Evolutionary conservation across 768 basidiomycete genomes (phyloP).

Genomic region (Hebeloma cylindrosporum): DNA sequence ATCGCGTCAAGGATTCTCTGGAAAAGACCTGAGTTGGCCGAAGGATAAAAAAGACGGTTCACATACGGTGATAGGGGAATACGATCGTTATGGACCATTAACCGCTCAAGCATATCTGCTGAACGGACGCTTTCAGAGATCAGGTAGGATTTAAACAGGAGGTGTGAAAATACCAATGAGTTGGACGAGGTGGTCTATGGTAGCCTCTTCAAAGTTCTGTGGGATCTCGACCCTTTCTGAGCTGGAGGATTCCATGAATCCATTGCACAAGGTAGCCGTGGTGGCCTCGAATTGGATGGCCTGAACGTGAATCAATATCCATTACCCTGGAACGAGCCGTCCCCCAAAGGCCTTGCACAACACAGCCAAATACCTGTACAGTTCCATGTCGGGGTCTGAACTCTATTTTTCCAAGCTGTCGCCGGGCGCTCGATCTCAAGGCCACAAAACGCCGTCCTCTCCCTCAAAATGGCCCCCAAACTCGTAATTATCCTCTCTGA

Average conservation of each 20-base stretch:
- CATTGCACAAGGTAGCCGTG: slow-evolving; percentile 60
- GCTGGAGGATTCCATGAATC: slow-evolving; percentile 75
- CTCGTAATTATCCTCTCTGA: slow-evolving; percentile 46
- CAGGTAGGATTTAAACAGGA: slow-evolving; percentile 5
- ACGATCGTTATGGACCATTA: slow-evolving; percentile 94
- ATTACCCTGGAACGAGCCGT: too few species aligned
- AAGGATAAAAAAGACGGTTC: slow-evolving; percentile 17
- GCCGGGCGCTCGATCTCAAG: slow-evolving; percentile 15
- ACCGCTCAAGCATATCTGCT: slow-evolving; percentile 96
- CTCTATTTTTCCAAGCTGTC: slow-evolving; percentile 41
- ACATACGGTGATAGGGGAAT: slow-evolving; percentile 86
- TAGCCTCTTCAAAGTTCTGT: slow-evolving; percentile 78
- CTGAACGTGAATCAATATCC: slow-evolving; percentile 3
- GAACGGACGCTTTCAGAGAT: slow-evolving; percentile 18
- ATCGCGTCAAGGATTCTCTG: slow-evolving; percentile 90
- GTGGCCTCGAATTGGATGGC: slow-evolving; percentile 20
- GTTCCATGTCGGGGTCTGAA: slow-evolving; percentile 52
- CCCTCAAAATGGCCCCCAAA: slow-evolving; percentile 70
- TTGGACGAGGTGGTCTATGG: slow-evolving; percentile 78
- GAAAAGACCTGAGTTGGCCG: slow-evolving; percentile 18
- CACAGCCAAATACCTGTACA: slow-evolving; percentile 54
- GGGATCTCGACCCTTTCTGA: slow-evolving; percentile 77
- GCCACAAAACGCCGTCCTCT: slow-evolving; percentile 31
- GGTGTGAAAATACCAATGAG: slow-evolving; percentile 69
- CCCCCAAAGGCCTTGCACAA: slow-evolving; percentile 35